Conservation (phyloP, 345 rosid species). For the Arabidopsis suecica region DNA sequence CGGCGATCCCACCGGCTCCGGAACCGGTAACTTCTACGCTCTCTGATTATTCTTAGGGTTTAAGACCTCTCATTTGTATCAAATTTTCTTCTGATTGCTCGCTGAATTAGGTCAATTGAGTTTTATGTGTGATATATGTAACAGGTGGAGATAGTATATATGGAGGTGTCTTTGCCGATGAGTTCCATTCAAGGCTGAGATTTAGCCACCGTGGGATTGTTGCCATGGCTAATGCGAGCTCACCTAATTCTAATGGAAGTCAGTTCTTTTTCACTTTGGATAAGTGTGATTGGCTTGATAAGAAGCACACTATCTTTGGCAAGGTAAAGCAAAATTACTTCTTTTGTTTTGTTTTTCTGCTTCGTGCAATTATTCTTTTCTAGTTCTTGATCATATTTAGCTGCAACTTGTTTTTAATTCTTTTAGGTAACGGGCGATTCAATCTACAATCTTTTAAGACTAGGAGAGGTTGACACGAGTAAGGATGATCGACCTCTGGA, state of each 20-base stretch:
- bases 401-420: conserved; percentile 34
- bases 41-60: conserved; percentile 44
- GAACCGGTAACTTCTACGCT: conserved; percentile 58
- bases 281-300: conserved; percentile 91
- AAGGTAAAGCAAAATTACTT: conserved; percentile 57
- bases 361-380: not conserved
- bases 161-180: conserved; percentile 73
- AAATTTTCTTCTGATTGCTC: not conserved
- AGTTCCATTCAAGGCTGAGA: conserved; percentile 83
- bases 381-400: conserved; percentile 21
- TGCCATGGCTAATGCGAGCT: conserved; percentile 90
- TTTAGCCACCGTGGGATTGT: conserved; percentile 92
- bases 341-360: not conserved
- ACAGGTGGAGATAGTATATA: conserved; percentile 91
- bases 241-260: conserved; percentile 87
- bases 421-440: conserved; percentile 89
- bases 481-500: conserved; percentile 79
- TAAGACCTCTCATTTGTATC: not conserved
- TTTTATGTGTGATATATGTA: conserved; percentile 8
- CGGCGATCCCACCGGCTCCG: conserved; percentile 92
- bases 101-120: conserved; percentile 13
- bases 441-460: conserved; percentile 69
- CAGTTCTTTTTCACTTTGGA: conserved; percentile 94
- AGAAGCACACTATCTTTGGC: conserved; percentile 81
- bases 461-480: conserved; percentile 83